A percentile compares a stretch with the other conserved stretches of the same genome.
These are phyloP conservation scores for Chalciporus sp. DNA, from an alignment of 1,284 basidiomycete species.

Conservation along the genomic window DNA sequence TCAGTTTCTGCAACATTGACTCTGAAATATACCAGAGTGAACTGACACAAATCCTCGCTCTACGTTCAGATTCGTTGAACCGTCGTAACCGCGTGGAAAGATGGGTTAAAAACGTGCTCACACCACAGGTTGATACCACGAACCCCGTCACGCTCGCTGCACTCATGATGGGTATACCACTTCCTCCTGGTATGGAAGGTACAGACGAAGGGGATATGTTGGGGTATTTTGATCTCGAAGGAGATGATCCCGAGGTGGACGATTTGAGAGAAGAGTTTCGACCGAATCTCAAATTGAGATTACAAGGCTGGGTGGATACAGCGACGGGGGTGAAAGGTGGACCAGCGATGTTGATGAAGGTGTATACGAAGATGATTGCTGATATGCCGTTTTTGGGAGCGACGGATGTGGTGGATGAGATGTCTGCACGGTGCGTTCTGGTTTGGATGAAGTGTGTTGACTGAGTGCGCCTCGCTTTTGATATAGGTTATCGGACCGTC, in stretches of 20 bases:
- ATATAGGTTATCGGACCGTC: conserved; percentile 51
- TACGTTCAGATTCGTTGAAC: conserved; percentile 38
- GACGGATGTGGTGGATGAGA: conserved; percentile 54
- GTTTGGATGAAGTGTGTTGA: too few species aligned
- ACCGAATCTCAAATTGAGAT: conserved; percentile 55
- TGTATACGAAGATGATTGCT: conserved; percentile 46
- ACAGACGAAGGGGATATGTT: conserved; percentile 45
- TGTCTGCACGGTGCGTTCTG: conserved; percentile 48
- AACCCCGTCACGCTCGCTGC: conserved; percentile 64
- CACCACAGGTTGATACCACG: conserved; percentile 40
- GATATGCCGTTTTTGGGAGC: conserved; percentile 59
- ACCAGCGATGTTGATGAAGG: conserved; percentile 35
- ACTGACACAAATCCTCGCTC: conserved; percentile 47
- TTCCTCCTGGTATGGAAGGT: conserved; percentile 37
- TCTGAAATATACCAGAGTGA: conserved; percentile 41
- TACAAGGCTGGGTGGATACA: conserved; percentile 55
- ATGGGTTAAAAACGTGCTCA: conserved; percentile 55
- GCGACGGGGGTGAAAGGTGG: conserved; percentile 41
- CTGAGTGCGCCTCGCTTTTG: not conserved
- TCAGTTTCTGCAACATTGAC: conserved; percentile 51
- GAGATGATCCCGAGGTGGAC: conserved; percentile 55
- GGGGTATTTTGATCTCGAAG: conserved; percentile 54
- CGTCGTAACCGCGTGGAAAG: conserved; percentile 49
- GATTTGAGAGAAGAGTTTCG: conserved; percentile 61
- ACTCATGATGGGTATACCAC: conserved; percentile 67